Evolutionary conservation across 768 basidiomycete genomes (phyloP), one percentile per base, ranked within the genome.

Genomic region (Phlegmacium glaucopus): DNA sequence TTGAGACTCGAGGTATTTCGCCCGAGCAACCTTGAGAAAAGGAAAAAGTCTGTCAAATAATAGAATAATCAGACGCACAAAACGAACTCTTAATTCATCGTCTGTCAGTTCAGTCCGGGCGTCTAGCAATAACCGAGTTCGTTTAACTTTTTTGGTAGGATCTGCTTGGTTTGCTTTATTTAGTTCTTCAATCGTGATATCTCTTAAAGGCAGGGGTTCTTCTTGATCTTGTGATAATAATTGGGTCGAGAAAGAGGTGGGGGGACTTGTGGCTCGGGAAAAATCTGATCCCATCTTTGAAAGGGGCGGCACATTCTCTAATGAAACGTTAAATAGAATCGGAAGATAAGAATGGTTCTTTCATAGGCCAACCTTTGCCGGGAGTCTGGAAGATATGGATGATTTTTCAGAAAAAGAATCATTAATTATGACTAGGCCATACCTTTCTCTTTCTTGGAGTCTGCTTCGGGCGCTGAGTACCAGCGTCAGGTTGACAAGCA

Each of bases 21-120:
- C 70, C 25, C 90, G 77, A 18, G 85, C 80, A 48, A 72, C 64
- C 85, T 87, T 22, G 22, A 22, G n/a, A 22, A 22, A 22, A 22
- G 22, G 22, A 22, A 42, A 41, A 11, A 34, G 13, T 39, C 18
- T 9, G 13, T 18, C 27, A 15, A 37, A 35, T 18, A 29, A 8
- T 39, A 13, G 26, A 22, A 16, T 41, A 39, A 39, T 25, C 37
- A 39, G 29, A 15, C 36, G 34, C 17, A 30, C 3, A 32, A 42
- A 22, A 22, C 61, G 50, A 47, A 81, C 90, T 72, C 84, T 86
- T 37, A 93, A 70, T 65, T 93, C 88, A 4, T 87, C 84, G 49
- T 91, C 87, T 4, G 89, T 88, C 30, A 93, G 67, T 60, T 93
- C 90, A 5, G 82, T 93, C 50, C 87, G 75, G 4, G 75, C 66